These are phyloP conservation scores for Fusarium sacchari DNA, from an alignment of 2,329 filamentous ascomycete genomes.

Conservation along the genomic window DNA sequence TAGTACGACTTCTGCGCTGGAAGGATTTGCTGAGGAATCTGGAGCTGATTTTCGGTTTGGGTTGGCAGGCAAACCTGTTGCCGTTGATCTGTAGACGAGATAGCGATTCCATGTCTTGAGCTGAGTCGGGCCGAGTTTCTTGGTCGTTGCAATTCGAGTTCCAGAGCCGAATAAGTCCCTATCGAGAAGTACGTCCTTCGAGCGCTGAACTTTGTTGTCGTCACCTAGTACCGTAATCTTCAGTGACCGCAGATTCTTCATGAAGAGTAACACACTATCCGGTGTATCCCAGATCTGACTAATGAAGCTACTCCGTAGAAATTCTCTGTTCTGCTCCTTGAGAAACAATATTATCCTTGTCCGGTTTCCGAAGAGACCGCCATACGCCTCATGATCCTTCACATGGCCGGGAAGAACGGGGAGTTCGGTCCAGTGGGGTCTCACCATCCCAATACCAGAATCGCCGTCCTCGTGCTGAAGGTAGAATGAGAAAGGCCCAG, in stretches of 20 bases:
- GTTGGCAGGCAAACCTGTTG: background rate
- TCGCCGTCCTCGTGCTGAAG: background rate
- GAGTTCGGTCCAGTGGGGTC: background rate
- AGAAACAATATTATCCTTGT: background rate
- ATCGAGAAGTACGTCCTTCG: background rate
- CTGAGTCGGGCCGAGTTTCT: background rate
- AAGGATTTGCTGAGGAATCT: rapidly evolving
- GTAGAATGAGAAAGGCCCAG: background rate
- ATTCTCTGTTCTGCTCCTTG: background rate
- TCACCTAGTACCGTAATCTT: background rate
- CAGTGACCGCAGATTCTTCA: background rate
- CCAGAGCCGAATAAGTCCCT: background rate
- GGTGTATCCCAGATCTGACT: background rate
- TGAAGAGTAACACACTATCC: background rate
- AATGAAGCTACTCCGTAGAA: rapidly evolving
- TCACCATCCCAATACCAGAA: background rate
- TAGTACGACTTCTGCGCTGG: background rate
- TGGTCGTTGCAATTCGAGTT: rapidly evolving
- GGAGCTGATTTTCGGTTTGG: background rate
- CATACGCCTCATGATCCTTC: background rate
- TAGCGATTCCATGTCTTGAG: background rate
- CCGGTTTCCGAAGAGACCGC: background rate
- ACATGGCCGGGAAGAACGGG: background rate
- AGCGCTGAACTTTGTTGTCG: background rate
- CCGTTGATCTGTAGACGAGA: background rate